Evolutionary conservation across 2,329 filamentous ascomycete species (phyloP).

Genomic region (Aureobasidium sp.): DNA sequence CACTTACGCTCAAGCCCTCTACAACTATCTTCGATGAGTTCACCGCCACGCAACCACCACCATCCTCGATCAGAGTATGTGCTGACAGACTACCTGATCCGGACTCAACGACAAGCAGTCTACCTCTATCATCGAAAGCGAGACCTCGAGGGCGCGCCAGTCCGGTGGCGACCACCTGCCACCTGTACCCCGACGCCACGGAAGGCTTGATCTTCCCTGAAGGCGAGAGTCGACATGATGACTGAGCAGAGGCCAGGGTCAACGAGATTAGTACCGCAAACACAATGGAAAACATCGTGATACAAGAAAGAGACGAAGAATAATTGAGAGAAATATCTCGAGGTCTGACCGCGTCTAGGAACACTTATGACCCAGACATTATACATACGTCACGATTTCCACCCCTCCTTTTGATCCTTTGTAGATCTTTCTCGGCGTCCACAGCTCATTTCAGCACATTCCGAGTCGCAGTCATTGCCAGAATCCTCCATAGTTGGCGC

Average conservation of each 20-base stretch:
- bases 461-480: no score
- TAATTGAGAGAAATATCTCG: no score
- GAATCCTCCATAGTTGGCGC: no score
- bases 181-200: constrained; percentile 46
- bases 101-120: constrained; percentile 54
- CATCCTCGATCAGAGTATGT: constrained; percentile 35
- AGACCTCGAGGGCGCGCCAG: constrained; percentile 52
- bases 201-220: constrained; percentile 33
- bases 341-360: no score
- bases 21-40: constrained; percentile 11
- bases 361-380: no score
- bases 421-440: no score
- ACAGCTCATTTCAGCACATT: no score
- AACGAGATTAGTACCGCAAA: neutral
- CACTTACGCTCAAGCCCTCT: neutral
- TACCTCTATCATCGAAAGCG: constrained; percentile 51
- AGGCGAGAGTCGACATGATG: neutral
- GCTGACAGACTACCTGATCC: constrained; percentile 38
- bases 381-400: no score
- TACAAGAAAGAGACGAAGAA: no score
- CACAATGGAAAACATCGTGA: no score
- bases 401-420: no score
- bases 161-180: constrained; percentile 51
- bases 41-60: constrained; percentile 20
- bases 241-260: neutral